Percentiles rank a stretch among this genome's conserved stretches.
Conservation (phyloP, 345 rosid species). For the Pugionium dolabratum region DNA sequence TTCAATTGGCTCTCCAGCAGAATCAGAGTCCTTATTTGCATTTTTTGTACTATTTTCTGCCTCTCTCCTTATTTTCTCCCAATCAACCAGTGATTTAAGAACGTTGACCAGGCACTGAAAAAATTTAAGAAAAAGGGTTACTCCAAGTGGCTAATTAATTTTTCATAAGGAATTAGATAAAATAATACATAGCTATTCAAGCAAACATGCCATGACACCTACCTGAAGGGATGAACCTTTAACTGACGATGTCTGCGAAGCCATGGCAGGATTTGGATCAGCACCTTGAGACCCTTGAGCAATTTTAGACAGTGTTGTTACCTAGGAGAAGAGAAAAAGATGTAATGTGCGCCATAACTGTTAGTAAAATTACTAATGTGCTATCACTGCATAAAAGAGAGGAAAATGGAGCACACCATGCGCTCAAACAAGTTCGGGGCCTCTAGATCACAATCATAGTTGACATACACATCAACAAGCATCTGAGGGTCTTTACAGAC, state of each 20-base stretch:
- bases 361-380: constrained; percentile 10
- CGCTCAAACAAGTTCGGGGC: constrained; percentile 99
- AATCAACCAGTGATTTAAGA: constrained; percentile 88
- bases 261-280: constrained; percentile 77
- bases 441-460: constrained; percentile 97
- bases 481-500: constrained; percentile 92
- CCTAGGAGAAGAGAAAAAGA: constrained; percentile 52
- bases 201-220: constrained; percentile 34
- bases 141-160: constrained; percentile 29
- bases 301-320: constrained; percentile 76
- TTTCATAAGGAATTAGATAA: constrained; percentile 23
- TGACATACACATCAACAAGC: constrained; percentile 97
- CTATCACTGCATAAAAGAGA: constrained; percentile 14
- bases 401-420: constrained; percentile 54
- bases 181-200: constrained; percentile 10
- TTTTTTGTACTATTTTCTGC: constrained; percentile 46
- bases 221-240: constrained; percentile 95
- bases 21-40: constrained; percentile 44
- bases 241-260: constrained; percentile 70
- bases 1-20: constrained; percentile 51
- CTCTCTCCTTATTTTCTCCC: constrained; percentile 77
- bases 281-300: constrained; percentile 88
- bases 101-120: constrained; percentile 87
- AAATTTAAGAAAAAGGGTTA: constrained; percentile 35
- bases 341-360: constrained; percentile 11